These are phyloP conservation scores for Hypoxylon lienhwacheense DNA, from an alignment of 495 filamentous ascomycete genomes.

Conservation along the genomic window DNA sequence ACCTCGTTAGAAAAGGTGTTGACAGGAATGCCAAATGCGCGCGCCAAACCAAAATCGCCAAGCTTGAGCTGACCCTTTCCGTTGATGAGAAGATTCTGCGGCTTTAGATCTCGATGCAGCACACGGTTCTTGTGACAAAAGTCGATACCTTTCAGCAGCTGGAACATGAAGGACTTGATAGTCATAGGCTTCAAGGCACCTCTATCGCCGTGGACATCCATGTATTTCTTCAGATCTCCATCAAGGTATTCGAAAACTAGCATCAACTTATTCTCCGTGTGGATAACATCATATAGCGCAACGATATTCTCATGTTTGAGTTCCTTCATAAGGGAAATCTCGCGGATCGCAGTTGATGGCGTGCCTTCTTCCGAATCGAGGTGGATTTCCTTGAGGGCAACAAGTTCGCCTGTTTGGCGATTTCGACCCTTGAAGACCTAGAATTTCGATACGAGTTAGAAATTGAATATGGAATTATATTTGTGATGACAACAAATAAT, in stretches of 20 bases:
- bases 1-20: conserved; percentile 99
- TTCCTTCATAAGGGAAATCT: conserved; percentile 99
- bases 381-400: conserved; percentile 98
- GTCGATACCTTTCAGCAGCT: conserved; percentile 88
- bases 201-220: conserved; percentile 85
- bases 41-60: conserved; percentile 90
- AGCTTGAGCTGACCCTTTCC: conserved; percentile 87
- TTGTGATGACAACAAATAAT: no score
- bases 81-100: conserved; percentile 94
- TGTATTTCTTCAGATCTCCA: conserved; percentile 98
- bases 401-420: conserved; percentile 91
- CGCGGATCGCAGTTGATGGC: conserved; percentile 95
- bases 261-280: conserved; percentile 99
- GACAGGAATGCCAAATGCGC: conserved; percentile 94
- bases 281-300: conserved; percentile 96
- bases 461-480: background rate
- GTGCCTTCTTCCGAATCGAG: conserved; percentile 98
- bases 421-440: conserved; percentile 99
- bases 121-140: conserved; percentile 97
- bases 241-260: conserved; percentile 99
- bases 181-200: conserved; percentile 80
- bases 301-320: conserved; percentile 98
- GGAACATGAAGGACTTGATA: conserved; percentile 98
- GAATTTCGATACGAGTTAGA: conserved; percentile 16
- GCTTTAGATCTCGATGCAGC: conserved; percentile 93